phyloP scores from a whole-genome alignment of 352 stramenopile genomes.

The Saprolegnia parasitica region DNA sequence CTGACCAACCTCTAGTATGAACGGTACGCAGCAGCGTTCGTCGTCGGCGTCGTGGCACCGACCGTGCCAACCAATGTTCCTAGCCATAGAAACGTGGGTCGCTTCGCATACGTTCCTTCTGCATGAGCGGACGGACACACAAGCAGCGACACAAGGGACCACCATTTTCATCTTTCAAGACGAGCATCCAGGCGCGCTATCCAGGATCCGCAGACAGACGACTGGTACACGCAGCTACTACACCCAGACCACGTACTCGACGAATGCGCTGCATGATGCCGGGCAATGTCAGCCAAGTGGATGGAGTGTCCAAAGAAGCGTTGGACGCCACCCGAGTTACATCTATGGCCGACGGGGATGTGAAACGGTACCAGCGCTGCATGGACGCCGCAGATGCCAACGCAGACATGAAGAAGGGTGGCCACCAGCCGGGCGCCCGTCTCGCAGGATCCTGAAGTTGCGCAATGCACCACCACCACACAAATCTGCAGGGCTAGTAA shows the following conservation, averaged over 20 bases:
- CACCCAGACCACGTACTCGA: too few relatives aligned
- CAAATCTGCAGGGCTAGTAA: not conserved
- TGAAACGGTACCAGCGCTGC: conserved; percentile 11
- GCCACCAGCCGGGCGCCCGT: not conserved
- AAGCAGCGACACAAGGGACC: not conserved
- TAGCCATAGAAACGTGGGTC: not conserved
- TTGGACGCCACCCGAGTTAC: conserved; percentile 15
- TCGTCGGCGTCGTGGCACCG: not conserved
- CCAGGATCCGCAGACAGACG: too few relatives aligned
- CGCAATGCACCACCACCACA: not conserved
- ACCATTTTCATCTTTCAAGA: not conserved
- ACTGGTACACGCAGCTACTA: too few relatives aligned
- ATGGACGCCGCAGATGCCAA: not conserved
- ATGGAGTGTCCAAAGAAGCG: conserved; percentile 22
- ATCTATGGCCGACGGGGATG: not conserved
- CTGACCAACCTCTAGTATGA: not conserved
- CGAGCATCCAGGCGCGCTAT: too few relatives aligned
- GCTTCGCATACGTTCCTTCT: not conserved
- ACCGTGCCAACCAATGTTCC: not conserved
- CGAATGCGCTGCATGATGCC: too few relatives aligned
- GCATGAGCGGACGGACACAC: too few relatives aligned
- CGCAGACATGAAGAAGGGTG: conserved; percentile 4
- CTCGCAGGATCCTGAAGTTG: conserved; percentile 14
- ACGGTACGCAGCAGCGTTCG: not conserved
- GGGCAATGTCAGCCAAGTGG: conserved; percentile 18